Percentiles rank a stretch among this genome's conserved stretches.
Conservation (phyloP, 352 stramenopile genomes). For the Albugo candida region DNA sequence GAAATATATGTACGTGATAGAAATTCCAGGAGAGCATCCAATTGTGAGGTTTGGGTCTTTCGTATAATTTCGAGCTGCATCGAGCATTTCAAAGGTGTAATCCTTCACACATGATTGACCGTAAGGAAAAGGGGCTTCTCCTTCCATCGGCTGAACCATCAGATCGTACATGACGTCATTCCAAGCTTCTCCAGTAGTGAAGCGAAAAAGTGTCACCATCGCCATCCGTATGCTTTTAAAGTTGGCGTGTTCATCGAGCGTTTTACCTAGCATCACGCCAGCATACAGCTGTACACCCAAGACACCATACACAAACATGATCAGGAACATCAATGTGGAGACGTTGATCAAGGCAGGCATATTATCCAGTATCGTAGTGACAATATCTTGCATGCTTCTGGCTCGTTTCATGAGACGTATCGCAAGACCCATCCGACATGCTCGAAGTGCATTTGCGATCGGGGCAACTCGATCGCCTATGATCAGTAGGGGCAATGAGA, state of each 20-base stretch:
- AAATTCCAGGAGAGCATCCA: constrained; percentile 15
- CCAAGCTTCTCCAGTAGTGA: constrained; percentile 48
- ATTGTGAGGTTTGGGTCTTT: constrained; percentile 17
- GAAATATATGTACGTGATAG: constrained; percentile 49
- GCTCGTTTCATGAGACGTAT: constrained; percentile 25
- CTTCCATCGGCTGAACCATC: constrained; percentile 17
- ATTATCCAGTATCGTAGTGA: constrained; percentile 48
- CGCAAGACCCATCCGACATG: constrained; percentile 38
- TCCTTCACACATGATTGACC: constrained; percentile 18
- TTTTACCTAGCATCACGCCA: constrained; percentile 24
- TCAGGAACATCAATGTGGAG: constrained; percentile 32
- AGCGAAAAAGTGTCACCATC: constrained; percentile 44
- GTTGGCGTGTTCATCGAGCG: constrained; percentile 35
- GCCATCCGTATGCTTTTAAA: constrained; percentile 31
- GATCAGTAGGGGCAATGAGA: constrained; percentile 19
- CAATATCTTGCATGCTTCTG: constrained; percentile 35
- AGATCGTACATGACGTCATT: constrained; percentile 70
- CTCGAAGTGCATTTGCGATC: constrained; percentile 30
- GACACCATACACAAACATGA: constrained; percentile 66
- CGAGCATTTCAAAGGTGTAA: constrained; percentile 15
- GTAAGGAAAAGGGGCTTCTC: constrained; percentile 10
- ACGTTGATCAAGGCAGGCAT: constrained; percentile 63
- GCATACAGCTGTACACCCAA: constrained; percentile 61
- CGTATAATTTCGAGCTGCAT: constrained; percentile 9
- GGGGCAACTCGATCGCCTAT: constrained; percentile 18